Conservation (phyloP, 2,329 filamentous ascomycete species). For the Penicillium glabrum region DNA sequence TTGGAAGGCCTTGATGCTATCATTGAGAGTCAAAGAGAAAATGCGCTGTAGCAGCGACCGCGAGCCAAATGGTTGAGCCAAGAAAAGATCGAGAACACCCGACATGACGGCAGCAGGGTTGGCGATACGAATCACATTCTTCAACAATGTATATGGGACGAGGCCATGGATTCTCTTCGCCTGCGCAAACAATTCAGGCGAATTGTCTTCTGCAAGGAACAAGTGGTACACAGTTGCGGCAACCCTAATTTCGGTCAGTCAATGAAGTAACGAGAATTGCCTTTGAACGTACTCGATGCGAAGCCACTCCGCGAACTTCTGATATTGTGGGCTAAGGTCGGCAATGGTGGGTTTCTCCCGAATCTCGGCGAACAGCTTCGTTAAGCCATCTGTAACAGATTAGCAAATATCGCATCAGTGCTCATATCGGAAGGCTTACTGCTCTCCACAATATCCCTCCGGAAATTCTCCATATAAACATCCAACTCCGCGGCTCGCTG, state of each 20-base stretch:
- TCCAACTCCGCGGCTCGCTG: slow-evolving; percentile 89
- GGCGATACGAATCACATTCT: slow-evolving; percentile 94
- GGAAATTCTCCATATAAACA: slow-evolving; percentile 90
- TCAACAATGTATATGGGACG: slow-evolving; percentile 87
- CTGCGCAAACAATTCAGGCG: slow-evolving; percentile 91
- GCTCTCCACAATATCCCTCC: slow-evolving; percentile 66
- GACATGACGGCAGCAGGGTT: slow-evolving; percentile 98
- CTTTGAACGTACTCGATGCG: slow-evolving; percentile 70
- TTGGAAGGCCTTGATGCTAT: slow-evolving; percentile 85
- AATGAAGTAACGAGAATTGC: neutral
- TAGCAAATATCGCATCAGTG: slow-evolving; percentile 27
- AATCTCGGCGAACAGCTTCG: slow-evolving; percentile 90
- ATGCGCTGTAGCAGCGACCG: slow-evolving; percentile 91
- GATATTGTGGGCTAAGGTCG: slow-evolving; percentile 90
- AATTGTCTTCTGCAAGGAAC: slow-evolving; percentile 97
- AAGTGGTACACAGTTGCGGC: slow-evolving; percentile 95
- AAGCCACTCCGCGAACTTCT: slow-evolving; percentile 97
- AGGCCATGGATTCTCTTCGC: slow-evolving; percentile 91
- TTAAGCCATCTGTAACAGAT: slow-evolving; percentile 67
- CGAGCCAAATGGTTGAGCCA: slow-evolving; percentile 90
- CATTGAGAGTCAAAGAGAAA: slow-evolving; percentile 85
- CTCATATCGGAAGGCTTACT: slow-evolving; percentile 54
- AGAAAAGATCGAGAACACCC: slow-evolving; percentile 89
- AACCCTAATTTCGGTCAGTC: slow-evolving; percentile 50
- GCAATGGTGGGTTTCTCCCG: slow-evolving; percentile 82